Evolutionary conservation across 169 alveolate genomes (phyloP).

Genomic region (Plasmodium knowlesi): DNA sequence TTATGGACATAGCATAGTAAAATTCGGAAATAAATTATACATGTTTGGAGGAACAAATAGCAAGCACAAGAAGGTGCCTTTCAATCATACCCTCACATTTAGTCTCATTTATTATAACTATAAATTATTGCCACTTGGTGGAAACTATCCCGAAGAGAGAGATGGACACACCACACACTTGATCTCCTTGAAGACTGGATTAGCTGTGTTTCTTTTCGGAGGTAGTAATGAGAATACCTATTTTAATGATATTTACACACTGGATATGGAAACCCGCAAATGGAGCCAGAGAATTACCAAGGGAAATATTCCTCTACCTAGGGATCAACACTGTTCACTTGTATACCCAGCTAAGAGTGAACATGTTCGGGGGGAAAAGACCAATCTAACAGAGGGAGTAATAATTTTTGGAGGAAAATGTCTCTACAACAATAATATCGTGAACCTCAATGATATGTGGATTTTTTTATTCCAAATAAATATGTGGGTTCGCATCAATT

Average conservation of each 20-base stretch:
- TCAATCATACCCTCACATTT: slow-evolving; percentile 85
- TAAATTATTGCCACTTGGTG: slow-evolving; percentile 84
- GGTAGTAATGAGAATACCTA: slow-evolving; percentile 86
- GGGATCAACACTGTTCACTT: slow-evolving; percentile 89
- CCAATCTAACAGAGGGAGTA: slow-evolving; percentile 73
- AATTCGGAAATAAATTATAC: slow-evolving; percentile 88
- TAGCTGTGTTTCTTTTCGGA: slow-evolving; percentile 87
- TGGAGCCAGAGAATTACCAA: slow-evolving; percentile 78
- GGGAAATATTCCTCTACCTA: slow-evolving; percentile 87
- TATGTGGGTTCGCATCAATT: slow-evolving; percentile 90
- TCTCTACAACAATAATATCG: slow-evolving; percentile 78
- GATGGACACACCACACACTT: slow-evolving; percentile 90
- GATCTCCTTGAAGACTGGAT: slow-evolving; percentile 81
- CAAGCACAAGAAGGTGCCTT: slow-evolving; percentile 81
- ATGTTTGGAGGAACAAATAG: slow-evolving; percentile 90
- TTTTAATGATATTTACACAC: slow-evolving; percentile 86
- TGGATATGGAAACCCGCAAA: slow-evolving; percentile 87
- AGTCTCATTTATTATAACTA: slow-evolving; percentile 87
- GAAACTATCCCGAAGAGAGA: slow-evolving; percentile 87
- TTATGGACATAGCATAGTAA: slow-evolving; percentile 87
- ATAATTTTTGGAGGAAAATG: slow-evolving; percentile 75
- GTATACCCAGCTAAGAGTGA: slow-evolving; percentile 90
- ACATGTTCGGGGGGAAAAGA: slow-evolving; percentile 78
- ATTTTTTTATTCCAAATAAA: slow-evolving; percentile 83
- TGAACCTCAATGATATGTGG: slow-evolving; percentile 92